A percentile compares a stretch with the other conserved stretches of the same genome.
phyloP scores from a whole-genome alignment of 1,284 basidiomycete species.

The Irpex rosettiformis region DNA sequence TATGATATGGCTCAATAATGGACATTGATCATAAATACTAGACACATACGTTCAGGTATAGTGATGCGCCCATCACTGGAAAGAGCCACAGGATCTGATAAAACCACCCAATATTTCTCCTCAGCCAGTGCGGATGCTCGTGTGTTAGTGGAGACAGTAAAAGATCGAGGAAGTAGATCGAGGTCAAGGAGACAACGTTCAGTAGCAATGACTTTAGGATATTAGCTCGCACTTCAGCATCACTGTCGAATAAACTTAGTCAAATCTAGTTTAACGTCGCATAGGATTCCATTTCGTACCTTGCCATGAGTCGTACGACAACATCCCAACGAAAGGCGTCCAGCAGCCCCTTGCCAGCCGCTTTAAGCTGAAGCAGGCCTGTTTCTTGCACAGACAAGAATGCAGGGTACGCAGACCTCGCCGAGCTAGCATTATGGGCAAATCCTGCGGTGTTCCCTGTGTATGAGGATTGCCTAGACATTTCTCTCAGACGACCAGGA shows the following conservation, averaged over 20 bases:
- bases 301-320: slow-evolving; percentile 50
- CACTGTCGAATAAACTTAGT: slow-evolving; percentile 47
- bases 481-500: slow-evolving; percentile 11
- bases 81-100: slow-evolving; percentile 75
- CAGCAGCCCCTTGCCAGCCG: slow-evolving; percentile 55
- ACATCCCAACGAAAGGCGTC: slow-evolving; percentile 73
- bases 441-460: slow-evolving; percentile 7
- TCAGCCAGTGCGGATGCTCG: slow-evolving; percentile 61
- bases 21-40: slow-evolving; percentile 3
- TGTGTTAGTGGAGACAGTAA: slow-evolving; percentile 67
- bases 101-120: slow-evolving; percentile 68
- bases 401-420: slow-evolving; percentile 56
- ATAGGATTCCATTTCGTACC: too few species aligned
- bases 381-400: slow-evolving; percentile 66
- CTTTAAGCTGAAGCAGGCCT: slow-evolving; percentile 52
- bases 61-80: slow-evolving; percentile 65
- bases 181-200: slow-evolving; percentile 64
- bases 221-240: slow-evolving; percentile 69
- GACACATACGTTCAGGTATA: slow-evolving; percentile 73
- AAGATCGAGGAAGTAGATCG: slow-evolving; percentile 70
- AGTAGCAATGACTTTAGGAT: slow-evolving; percentile 69
- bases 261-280: too few species aligned
- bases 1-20: slow-evolving; percentile 1
- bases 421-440: slow-evolving; percentile 20
- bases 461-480: slow-evolving; percentile 18